Base-by-base conservation (phyloP, 2,329 filamentous ascomycete species). In the Didymella lethalis region DNA sequence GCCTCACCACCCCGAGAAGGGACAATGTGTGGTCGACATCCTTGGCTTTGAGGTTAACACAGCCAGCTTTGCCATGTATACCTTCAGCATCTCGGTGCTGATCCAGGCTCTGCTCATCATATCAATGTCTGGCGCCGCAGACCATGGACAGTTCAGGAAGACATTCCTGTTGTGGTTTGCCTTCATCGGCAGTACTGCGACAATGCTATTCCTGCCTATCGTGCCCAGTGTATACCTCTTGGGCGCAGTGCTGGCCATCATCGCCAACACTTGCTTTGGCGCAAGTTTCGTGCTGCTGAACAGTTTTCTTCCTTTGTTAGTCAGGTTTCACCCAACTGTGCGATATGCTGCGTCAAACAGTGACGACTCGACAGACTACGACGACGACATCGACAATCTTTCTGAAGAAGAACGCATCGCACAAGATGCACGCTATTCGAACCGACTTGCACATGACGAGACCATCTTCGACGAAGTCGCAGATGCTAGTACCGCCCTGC, bases 31-130 rank as follows among this genome's bases (percentile, higher is more conserved):
- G 59, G 87, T 98, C 59, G 86, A 89, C 64, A 82, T 98, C 5
- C 80, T 96, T 25, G 94, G 94, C 6, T 77, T 90, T 59, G 89
- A 96, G 71, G 89, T 99, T 79, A 98, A 98, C 78, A 97, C 94
- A 0, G 93, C 94, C 34, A 96, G 91, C 77, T 97, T 98, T 77
- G 94, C 93, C 75, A 96, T 98, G 92, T 98, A 98, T 79, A 97
- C 93, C 2, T 99, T 99, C 78, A 96, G 93, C 57, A 82, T 96
- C 71, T 96, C 92, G 74, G 95, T 99, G 1, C 78, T 97, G 20
- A 77, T 97, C 11, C 95, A 99, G 76, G 91, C 93, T 1, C 79
- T 98, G 28, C 81, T 98, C 29, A 96, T 99, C 43, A 92, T 99
- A 64, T 96, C 93, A 72, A 97, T 99, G 83, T 97, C 93, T 72